Evolutionary conservation across 805 yeast species (phyloP).

Genomic region (Monosporozyma yasuniensis): DNA sequence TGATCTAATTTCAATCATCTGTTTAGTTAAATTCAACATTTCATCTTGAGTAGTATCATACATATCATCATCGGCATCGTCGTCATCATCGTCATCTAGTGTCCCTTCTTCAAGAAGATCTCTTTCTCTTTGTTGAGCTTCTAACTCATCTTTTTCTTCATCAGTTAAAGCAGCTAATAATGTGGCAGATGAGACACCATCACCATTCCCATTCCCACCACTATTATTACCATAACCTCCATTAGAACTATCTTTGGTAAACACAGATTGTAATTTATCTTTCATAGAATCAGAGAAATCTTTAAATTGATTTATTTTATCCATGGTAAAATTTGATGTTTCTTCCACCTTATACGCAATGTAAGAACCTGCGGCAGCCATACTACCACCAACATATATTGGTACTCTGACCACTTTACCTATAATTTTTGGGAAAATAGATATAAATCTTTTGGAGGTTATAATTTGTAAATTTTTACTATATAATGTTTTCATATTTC

Average conservation of each 20-base stretch:
- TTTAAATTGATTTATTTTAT: constrained; percentile 50
- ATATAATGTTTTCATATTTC: neutral
- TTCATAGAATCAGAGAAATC: constrained; percentile 51
- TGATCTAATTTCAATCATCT: constrained; percentile 92
- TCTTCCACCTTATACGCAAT: constrained; percentile 88
- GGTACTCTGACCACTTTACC: constrained; percentile 55
- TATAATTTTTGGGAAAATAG: constrained; percentile 43
- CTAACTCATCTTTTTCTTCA: constrained; percentile 35
- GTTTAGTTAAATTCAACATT: constrained; percentile 82
- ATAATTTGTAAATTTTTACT: constrained; percentile 3
- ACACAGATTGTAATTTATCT: constrained; percentile 31
- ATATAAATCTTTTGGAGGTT: constrained; percentile 20
- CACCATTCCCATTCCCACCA: constrained; percentile 51
- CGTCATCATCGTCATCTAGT: constrained; percentile 33
- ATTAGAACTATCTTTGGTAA: constrained; percentile 25
- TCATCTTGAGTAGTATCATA: constrained; percentile 61
- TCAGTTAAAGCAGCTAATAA: constrained; percentile 24
- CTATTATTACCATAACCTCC: constrained; percentile 39
- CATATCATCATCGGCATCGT: constrained; percentile 45
- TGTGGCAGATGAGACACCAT: constrained; percentile 29
- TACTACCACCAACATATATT: constrained; percentile 77
- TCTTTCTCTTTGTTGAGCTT: constrained; percentile 26
- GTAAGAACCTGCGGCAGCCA: constrained; percentile 92
- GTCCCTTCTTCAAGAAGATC: constrained; percentile 31
- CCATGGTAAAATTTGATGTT: constrained; percentile 63